phyloP scores from a whole-genome alignment of 768 basidiomycete genomes.

The Boletellus sp. region DNA sequence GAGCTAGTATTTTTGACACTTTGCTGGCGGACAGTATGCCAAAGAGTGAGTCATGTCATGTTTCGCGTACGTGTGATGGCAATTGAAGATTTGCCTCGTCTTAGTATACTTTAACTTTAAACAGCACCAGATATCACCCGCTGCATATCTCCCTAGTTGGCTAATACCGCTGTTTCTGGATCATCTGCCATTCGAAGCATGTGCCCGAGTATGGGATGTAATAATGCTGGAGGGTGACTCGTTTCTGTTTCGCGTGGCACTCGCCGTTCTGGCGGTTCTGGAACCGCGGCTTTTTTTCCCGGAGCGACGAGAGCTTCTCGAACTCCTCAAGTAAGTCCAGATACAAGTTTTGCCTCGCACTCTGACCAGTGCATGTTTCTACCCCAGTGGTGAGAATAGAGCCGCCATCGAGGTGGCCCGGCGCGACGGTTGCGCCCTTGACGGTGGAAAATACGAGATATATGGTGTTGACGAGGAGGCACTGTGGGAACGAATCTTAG shows the following conservation, averaged over 20 bases:
- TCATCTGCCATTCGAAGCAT: slow-evolving; percentile 88
- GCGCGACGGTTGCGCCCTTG: slow-evolving; percentile 57
- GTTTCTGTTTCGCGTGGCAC: slow-evolving; percentile 79
- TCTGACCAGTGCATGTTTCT: slow-evolving; percentile 7
- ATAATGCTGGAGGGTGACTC: slow-evolving; percentile 85
- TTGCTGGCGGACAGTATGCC: slow-evolving; percentile 91
- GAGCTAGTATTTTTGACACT: slow-evolving; percentile 81
- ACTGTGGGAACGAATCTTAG: slow-evolving; percentile 77
- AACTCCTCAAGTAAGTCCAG: slow-evolving; percentile 61
- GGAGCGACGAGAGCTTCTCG: slow-evolving; percentile 71
- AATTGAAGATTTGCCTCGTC: neutral
- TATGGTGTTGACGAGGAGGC: slow-evolving; percentile 84
- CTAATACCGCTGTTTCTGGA: slow-evolving; percentile 74
- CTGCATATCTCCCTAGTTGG: slow-evolving; percentile 83
- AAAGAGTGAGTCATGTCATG: slow-evolving; percentile 60
- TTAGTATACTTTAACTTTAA: slow-evolving; percentile 93
- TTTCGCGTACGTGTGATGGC: neutral
- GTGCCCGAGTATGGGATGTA: slow-evolving; percentile 87
- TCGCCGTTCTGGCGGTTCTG: slow-evolving; percentile 79
- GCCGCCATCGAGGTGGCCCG: slow-evolving; percentile 80
- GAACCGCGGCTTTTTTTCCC: slow-evolving; percentile 90
- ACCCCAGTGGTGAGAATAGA: slow-evolving; percentile 69
- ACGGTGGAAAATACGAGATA: slow-evolving; percentile 80
- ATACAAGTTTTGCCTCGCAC: slow-evolving; percentile 3
- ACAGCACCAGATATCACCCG: slow-evolving; percentile 85